Conservation (phyloP, 2,329 filamentous ascomycete genomes). For the Fonsecaea erecta region DNA sequence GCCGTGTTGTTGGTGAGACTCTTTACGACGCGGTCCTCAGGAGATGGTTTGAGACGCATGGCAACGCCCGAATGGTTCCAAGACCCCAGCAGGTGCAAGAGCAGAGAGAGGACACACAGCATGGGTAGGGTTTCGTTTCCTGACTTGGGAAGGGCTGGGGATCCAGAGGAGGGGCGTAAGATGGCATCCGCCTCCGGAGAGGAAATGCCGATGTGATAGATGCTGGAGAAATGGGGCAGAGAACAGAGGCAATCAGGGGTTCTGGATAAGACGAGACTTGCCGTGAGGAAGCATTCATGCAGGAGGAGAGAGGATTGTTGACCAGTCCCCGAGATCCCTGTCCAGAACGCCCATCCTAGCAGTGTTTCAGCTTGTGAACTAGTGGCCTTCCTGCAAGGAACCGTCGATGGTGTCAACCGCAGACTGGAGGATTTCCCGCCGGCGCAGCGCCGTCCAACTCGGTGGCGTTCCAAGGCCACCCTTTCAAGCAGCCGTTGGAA, state of each 20-base stretch:
- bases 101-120: no score
- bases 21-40: slow-evolving; percentile 13
- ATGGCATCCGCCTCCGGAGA: not conserved
- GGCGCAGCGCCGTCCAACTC: slow-evolving; percentile 2
- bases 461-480: no score
- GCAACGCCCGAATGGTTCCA: slow-evolving; percentile 1
- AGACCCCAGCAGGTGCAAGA: not conserved
- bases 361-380: slow-evolving; percentile 6
- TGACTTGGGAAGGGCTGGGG: not conserved
- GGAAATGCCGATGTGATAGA: not conserved
- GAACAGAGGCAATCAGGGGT: not conserved
- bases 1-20: slow-evolving; percentile 12
- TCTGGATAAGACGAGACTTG: not conserved
- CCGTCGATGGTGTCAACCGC: not conserved
- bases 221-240: slow-evolving; percentile 7
- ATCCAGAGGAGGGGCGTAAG: not conserved
- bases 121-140: slow-evolving; percentile 8
- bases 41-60: slow-evolving; percentile 11
- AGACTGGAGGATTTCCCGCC: slow-evolving; percentile 17
- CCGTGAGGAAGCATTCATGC: not conserved
- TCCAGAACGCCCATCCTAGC: not conserved
- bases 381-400: slow-evolving; percentile 3
- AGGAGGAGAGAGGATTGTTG: not conserved
- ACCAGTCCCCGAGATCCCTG: not conserved
- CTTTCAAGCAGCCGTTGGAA: not conserved